phyloP scores from a whole-genome alignment of 352 stramenopile species.

The Phytophthora citricola region DNA sequence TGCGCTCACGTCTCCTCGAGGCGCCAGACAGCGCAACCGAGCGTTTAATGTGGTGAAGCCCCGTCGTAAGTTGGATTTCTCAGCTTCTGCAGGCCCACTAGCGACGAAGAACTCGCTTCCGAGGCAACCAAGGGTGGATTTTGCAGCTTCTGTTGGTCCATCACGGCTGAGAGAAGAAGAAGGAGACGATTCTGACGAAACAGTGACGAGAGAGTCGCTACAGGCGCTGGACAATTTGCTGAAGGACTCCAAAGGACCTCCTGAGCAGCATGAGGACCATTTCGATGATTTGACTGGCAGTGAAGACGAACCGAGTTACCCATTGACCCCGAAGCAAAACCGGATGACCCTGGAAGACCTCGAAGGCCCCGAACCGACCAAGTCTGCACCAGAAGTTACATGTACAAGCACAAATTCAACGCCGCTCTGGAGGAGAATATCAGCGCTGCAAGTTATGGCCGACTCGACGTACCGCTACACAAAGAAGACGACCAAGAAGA shows the following conservation, averaged over 20 bases:
- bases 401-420: neutral
- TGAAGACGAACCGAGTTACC: constrained; percentile 16
- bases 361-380: neutral
- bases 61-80: constrained; percentile 14
- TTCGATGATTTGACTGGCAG: constrained; percentile 17
- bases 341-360: constrained; percentile 30
- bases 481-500: constrained; percentile 34
- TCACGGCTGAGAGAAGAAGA: constrained; percentile 6
- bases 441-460: constrained; percentile 32
- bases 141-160: constrained; percentile 26
- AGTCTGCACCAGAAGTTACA: neutral
- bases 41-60: constrained; percentile 17
- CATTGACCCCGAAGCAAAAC: constrained; percentile 10
- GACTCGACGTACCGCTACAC: constrained; percentile 37
- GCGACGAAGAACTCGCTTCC: constrained; percentile 3
- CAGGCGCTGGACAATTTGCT: constrained; percentile 25
- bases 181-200: neutral
- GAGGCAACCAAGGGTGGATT: constrained; percentile 16
- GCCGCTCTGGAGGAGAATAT: constrained; percentile 32
- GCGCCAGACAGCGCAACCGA: constrained; percentile 12
- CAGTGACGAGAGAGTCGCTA: constrained; percentile 23
- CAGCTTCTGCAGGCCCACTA: constrained; percentile 26
- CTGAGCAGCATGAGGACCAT: constrained; percentile 4
- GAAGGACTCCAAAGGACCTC: constrained; percentile 13
- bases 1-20: constrained; percentile 24